These are phyloP conservation scores for Blastomyces parvus DNA, from an alignment of 2,329 filamentous ascomycete species.

Conservation along the genomic window DNA sequence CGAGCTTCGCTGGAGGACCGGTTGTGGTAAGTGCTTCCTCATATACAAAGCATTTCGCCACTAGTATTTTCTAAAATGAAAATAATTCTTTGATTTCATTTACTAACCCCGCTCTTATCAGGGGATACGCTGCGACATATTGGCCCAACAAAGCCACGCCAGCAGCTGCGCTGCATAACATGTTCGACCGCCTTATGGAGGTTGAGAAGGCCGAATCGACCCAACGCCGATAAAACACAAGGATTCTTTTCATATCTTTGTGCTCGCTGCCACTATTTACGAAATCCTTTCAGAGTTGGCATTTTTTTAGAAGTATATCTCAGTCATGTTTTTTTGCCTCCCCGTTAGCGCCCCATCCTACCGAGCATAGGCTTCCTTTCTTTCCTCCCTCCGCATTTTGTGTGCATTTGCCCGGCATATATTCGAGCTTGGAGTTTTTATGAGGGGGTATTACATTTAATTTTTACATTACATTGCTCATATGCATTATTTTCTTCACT, in stretches of 20 bases:
- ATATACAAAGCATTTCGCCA: neutral
- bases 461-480: neutral
- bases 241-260: neutral
- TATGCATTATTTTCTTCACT: neutral
- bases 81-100: neutral
- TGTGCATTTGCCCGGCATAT: neutral
- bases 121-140: slow-evolving; percentile 39
- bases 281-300: neutral
- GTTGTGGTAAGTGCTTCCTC: slow-evolving; percentile 33
- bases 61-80: neutral
- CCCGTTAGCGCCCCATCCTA: neutral
- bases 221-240: neutral
- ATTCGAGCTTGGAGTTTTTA: slow-evolving; percentile 2
- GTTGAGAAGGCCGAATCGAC: slow-evolving; percentile 11
- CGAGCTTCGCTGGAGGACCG: slow-evolving; percentile 34
- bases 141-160: slow-evolving; percentile 37
- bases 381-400: neutral
- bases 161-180: slow-evolving; percentile 15
- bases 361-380: neutral
- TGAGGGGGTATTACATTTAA: neutral
- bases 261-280: neutral
- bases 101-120: slow-evolving; percentile 14
- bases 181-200: slow-evolving; percentile 14
- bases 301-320: neutral
- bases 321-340: neutral